A percentile compares a stretch with the other conserved stretches of the same genome.
phyloP scores from a whole-genome alignment of 495 filamentous ascomycete genomes.

The Neurospora terricola region DNA sequence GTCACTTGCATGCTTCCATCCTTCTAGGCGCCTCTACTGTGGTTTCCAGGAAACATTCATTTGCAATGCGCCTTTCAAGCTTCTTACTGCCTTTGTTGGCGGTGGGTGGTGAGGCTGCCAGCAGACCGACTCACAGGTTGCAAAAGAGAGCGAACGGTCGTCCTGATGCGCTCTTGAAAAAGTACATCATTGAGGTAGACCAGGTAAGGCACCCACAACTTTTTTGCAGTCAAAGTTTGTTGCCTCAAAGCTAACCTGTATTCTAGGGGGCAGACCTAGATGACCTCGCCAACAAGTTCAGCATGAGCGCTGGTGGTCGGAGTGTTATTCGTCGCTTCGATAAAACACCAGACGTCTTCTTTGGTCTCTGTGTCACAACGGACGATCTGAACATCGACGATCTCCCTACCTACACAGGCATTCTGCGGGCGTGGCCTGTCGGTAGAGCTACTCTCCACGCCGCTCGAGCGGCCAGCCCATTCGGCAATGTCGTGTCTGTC shows the following conservation, averaged over 20 bases:
- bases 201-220: background rate
- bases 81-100: background rate
- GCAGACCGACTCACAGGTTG: background rate
- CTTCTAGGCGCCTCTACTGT: background rate
- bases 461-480: slow-evolving; percentile 3
- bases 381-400: slow-evolving; percentile 13
- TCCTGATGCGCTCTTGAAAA: slow-evolving; percentile 1
- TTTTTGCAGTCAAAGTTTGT: background rate
- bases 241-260: background rate
- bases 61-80: background rate
- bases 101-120: background rate
- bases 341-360: slow-evolving; percentile 20
- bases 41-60: background rate
- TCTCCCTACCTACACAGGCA: too few species aligned
- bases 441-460: slow-evolving; percentile 11
- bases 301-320: background rate
- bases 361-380: slow-evolving; percentile 20
- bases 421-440: slow-evolving; percentile 19
- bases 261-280: slow-evolving; percentile 3
- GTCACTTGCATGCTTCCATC: background rate
- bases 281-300: slow-evolving; percentile 2
- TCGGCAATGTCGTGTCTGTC: slow-evolving; percentile 10
- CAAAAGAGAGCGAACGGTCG: background rate
- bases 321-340: slow-evolving; percentile 21
- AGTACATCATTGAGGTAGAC: slow-evolving; percentile 8